These are phyloP conservation scores for Polyporus tsugae DNA, from an alignment of 1,284 basidiomycete species.

Conservation along the genomic window DNA sequence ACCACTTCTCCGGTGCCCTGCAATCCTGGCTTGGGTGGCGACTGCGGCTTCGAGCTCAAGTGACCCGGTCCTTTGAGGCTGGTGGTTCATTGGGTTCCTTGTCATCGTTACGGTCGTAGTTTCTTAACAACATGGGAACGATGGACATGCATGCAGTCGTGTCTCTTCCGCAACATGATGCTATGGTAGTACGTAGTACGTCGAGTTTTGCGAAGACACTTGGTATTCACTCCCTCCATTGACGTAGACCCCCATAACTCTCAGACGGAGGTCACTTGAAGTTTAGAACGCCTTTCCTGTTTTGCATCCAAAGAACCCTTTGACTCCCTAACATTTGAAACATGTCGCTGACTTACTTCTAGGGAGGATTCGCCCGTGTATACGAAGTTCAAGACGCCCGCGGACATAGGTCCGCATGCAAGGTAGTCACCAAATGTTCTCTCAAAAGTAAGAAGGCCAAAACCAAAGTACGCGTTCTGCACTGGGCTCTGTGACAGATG, in stretches of 20 bases:
- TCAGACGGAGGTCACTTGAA: not conserved
- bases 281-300: not conserved
- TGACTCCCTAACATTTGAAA: not conserved
- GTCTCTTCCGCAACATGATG: not conserved
- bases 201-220: not conserved
- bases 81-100: not conserved
- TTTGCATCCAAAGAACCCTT: not conserved
- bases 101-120: not conserved
- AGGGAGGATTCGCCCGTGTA: conserved; percentile 93
- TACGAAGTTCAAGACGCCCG: conserved; percentile 84
- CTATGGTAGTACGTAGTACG: not conserved
- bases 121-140: not conserved
- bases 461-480: conserved; percentile 72
- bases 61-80: not conserved
- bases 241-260: not conserved
- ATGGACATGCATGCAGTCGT: not conserved
- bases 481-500: not conserved
- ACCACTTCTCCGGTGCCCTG: too few species aligned
- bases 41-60: not conserved
- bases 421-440: conserved; percentile 86
- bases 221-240: not conserved
- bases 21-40: not conserved
- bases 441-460: conserved; percentile 92
- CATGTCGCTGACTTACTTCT: not conserved
- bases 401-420: conserved; percentile 79